Base-by-base conservation (phyloP, 208 protist species). In the Trypanosoma caninum region DNA sequence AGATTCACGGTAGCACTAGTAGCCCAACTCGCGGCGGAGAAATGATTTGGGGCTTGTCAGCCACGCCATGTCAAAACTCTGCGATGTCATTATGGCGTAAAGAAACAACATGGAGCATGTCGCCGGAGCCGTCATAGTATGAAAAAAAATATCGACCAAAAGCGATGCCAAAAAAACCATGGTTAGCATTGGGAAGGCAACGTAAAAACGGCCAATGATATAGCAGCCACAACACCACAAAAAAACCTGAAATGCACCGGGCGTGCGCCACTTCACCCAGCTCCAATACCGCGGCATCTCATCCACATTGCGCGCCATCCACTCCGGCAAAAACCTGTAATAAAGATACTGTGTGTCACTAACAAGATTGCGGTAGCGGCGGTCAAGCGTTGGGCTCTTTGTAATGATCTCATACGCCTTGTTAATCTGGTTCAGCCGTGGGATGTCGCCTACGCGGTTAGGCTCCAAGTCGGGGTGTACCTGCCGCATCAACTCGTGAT, bases 221-320 rank as follows among this genome's bases (percentile, higher is more conserved):
- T 91, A 95, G 59, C 71, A 89, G 52, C 60, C 72, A 50, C 73
- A 74, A 41, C 72, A 59, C 41, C 85, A 59, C 2, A 92, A 34
- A 62, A 91, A 79, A 20, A 93, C 51, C 35, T 90, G 78, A 51
- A 91, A 87, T 23, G 63, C 80, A 10, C 71, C 68, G 0, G 83
- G 82, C 0, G 74, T 86, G 11, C 86, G 75, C 86, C 89, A 95
- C 69, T 81, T 81, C 34, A 91, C 71, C 86, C 89, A 95, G 53
- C 76, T 90, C 81, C 82, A 95, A 63, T 93, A 95, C 33, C 89
- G 80, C 25, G 89, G 89, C 89, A 95, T 95, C 83, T 95, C 89
- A 47, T 95, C 89, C 47, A 95, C 82, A 58, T 95, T 95, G 41
- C 82, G 72, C 27, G 89, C 89, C 85, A 95, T 93, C 86, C 89